Conservation (phyloP, 352 stramenopile species). For the Peronospora belbahrii region DNA sequence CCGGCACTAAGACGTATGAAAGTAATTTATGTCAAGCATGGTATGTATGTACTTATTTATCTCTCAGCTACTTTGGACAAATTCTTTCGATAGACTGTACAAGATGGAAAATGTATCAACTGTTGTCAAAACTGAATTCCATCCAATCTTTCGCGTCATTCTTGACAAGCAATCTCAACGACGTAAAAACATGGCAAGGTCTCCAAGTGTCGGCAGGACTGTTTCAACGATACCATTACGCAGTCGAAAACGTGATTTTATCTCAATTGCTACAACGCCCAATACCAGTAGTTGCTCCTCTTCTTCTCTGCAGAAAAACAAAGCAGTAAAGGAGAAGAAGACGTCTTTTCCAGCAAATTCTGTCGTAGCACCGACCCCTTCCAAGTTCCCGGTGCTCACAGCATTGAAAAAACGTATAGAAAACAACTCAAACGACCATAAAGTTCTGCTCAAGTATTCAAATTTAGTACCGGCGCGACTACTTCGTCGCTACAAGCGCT, state of each 20-base stretch:
- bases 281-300: background rate
- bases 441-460: slow-evolving; percentile 46
- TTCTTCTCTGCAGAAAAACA: slow-evolving; percentile 7
- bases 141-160: slow-evolving; percentile 9
- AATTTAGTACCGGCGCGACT: slow-evolving; percentile 47
- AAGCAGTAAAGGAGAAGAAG: slow-evolving; percentile 3
- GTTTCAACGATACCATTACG: slow-evolving; percentile 33
- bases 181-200: slow-evolving; percentile 8
- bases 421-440: slow-evolving; percentile 6
- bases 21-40: too few relatives aligned
- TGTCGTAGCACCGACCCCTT: background rate
- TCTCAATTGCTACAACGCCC: slow-evolving; percentile 1
- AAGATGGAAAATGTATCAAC: too few relatives aligned
- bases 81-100: too few relatives aligned
- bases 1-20: too few relatives aligned
- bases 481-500: slow-evolving; percentile 75
- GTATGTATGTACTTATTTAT: too few relatives aligned
- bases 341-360: slow-evolving; percentile 2
- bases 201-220: slow-evolving; percentile 2
- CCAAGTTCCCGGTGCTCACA: slow-evolving; percentile 20
- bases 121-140: slow-evolving; percentile 7
- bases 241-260: slow-evolving; percentile 30
- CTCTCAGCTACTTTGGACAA: too few relatives aligned
- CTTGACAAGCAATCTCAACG: background rate
- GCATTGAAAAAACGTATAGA: slow-evolving; percentile 22